Base-by-base conservation (phyloP, 2,329 filamentous ascomycete genomes). In the Knufia fluminis region DNA sequence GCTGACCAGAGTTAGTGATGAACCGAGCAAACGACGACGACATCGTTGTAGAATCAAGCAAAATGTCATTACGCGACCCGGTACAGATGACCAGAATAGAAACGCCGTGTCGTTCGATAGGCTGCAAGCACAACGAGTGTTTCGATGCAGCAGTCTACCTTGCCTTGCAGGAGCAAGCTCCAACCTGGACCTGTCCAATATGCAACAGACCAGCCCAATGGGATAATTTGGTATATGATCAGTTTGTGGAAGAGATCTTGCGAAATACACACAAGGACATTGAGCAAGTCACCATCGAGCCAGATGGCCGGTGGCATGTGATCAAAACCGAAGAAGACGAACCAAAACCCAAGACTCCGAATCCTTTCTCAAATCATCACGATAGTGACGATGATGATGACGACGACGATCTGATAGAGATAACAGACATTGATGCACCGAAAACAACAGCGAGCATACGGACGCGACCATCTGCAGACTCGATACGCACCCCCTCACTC, bases 151-250 rank as follows among this genome's bases (percentile, higher is more conserved):
- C 80, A 2, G 94, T 88, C 1, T 98, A 96, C 63, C 75, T 98
- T 17, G 87, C 95, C 60, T 71, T 98, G 23, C 91, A 97, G 64
- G 89, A 97, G 64, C 92, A 98, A 70, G 91, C 88, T 0, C 92
- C 92, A 0, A 94, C 92, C 16, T 98, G 92, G 92, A 75, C 82
- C n/a, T 98, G 92, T 61, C 92, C 92, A 0, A 83, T 96, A 19
- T 98, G 92, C 71, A 91, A 84, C 66, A 94, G 90, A 61, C 69
- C 79, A 0, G 83, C 89, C 1, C 80, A 82, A 0, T 98, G 87
- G 65, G 85, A 91, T 45, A 82, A 79, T 42, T 71, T 98, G 20
- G 88, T 87, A 9, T 80, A 97, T 24, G 92, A 98, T 59, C 85
- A 92, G 61, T 95, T 94, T 63, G 89, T 95, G 14, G 81, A 84